Evolutionary conservation across 1,284 basidiomycete species (phyloP), one percentile per base, ranked within the genome.

Genomic region (Malassezia japonica): DNA sequence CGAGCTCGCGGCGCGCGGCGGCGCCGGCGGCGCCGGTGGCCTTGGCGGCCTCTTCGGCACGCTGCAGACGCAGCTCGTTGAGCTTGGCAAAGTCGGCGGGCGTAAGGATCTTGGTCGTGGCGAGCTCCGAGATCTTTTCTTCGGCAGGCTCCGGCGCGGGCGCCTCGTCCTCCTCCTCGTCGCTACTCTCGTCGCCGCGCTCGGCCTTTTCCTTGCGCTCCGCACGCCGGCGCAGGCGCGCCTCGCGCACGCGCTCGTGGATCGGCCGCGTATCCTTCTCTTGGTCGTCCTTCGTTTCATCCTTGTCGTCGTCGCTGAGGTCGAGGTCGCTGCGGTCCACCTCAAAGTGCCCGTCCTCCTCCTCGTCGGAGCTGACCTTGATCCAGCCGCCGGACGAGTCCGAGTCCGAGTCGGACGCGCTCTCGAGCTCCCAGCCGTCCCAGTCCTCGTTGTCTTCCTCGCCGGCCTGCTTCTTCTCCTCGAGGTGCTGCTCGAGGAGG

Each of bases 51-150:
- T 80, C 81, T 21, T 82, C 78, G n/a, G 87, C 87, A 0, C 84
- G 86, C 2, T 61, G 57, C 50, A 89, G 79, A 7, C 85, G 84
- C 8, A 98, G 81, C 64, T 95, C 87, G 65, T 88, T 87, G 49
- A 98, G 80, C 44, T 95, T 77, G 0, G 87, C 87, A 74, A 96
- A 98, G 75, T 99, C 92, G 24, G 91, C 91, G 0, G 94, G 94
- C 0, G 94, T 98, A 29, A 98, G 81, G 67, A 99, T 98, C 87
- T 91, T 88, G 24, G 84, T 85, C 1, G 83, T 87, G 4, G 85
- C 86, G 15, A 75, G 64, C 33, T 59, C 62, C 7, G 72, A 69
- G 40, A 71, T 57, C 34, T 49, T 39, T 1, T 56, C 43, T 32
- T 66, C 48, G 31, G 50, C 48, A 23, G 65, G 63, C 2, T 67